phyloP scores from a whole-genome alignment of 495 filamentous ascomycete genomes.

The Thermothielavioides terrestris region DNA sequence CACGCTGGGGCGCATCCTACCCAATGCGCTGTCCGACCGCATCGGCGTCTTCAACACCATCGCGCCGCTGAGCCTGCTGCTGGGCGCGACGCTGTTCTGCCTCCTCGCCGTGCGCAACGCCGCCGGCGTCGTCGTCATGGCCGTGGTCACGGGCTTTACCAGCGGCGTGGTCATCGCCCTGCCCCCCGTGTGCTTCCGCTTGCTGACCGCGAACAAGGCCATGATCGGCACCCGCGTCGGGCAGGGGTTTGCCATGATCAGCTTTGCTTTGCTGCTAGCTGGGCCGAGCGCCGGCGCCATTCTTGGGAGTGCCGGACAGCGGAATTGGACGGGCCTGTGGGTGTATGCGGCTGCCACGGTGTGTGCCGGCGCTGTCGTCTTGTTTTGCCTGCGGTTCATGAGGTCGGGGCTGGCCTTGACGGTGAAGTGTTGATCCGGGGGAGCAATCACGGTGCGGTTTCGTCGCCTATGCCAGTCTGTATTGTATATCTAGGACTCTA shows the following conservation, averaged over 20 bases:
- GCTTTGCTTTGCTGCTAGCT: constrained; percentile 25
- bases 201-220: constrained; percentile 51
- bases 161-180: constrained; percentile 49
- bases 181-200: constrained; percentile 56
- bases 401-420: background rate
- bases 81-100: background rate
- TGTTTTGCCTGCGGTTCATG: background rate
- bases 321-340: constrained; percentile 29
- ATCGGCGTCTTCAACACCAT: constrained; percentile 1
- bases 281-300: constrained; percentile 27
- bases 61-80: background rate
- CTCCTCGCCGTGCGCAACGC: background rate
- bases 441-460: no score
- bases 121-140: constrained; percentile 21
- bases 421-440: background rate
- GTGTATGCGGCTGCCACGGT: constrained; percentile 10
- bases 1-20: constrained; percentile 56
- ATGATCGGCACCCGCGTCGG: constrained; percentile 64
- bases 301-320: constrained; percentile 13
- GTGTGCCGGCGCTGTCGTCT: background rate
- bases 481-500: no score
- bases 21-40: constrained; percentile 54
- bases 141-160: constrained; percentile 30
- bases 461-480: no score
- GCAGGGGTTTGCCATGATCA: constrained; percentile 48